Evolutionary conservation across 768 basidiomycete species (phyloP).

Genomic region (Lentinula sp.): DNA sequence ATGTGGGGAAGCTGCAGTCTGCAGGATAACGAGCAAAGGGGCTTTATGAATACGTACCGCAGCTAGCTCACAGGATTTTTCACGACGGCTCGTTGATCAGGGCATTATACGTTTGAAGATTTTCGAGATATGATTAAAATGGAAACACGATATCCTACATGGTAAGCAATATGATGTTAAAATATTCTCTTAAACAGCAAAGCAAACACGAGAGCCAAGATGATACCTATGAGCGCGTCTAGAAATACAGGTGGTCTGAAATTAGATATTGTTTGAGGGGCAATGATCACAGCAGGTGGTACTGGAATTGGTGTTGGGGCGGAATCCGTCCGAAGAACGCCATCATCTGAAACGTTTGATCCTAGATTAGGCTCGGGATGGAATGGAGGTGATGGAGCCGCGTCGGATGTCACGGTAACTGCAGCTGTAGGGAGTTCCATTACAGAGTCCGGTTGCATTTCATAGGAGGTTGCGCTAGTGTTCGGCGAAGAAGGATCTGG

Average conservation of each 20-base stretch:
- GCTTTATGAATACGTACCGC: neutral
- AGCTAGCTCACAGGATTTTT: neutral
- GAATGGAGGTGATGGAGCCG: neutral
- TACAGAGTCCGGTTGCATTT: neutral
- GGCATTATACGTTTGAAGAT: neutral
- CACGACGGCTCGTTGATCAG: neutral
- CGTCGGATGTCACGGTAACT: no score
- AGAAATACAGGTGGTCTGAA: constrained; percentile 19
- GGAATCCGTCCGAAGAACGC: neutral
- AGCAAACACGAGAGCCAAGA: constrained; percentile 62
- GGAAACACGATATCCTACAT: neutral
- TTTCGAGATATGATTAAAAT: neutral
- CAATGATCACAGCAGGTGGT: constrained; percentile 11
- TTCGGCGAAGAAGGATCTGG: constrained; percentile 48
- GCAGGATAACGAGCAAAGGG: neutral
- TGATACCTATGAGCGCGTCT: constrained; percentile 68
- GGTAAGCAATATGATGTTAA: constrained; percentile 17
- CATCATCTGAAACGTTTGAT: constrained; percentile 1
- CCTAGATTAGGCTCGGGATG: neutral
- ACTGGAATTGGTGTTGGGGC: constrained; percentile 21
- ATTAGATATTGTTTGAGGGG: constrained; percentile 10
- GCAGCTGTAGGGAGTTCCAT: neutral
- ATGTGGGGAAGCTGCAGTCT: neutral
- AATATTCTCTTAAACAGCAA: constrained; percentile 58
- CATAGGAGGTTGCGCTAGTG: neutral